Base-by-base conservation (phyloP, 176 grass and related monocot genomes). In the Phragmites australis region DNA sequence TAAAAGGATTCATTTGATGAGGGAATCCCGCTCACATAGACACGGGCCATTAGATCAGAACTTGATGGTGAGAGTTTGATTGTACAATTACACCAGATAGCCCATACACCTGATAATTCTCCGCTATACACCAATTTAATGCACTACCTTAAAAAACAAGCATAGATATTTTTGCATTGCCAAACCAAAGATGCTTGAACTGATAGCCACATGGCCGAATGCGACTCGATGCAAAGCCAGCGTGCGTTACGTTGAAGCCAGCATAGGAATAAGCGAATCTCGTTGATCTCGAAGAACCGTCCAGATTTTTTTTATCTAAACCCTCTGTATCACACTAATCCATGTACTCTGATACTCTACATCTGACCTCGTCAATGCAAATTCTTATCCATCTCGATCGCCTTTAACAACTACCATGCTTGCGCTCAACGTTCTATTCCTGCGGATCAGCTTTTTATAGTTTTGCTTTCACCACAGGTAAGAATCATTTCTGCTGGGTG, bases 231-330 rank as follows among this genome's bases (percentile, higher is more conserved):
- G 41, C 78, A 62, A 84, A 67, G 60, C 73, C 52, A 59, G 61
- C 88, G 60, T 65, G 48, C 29, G 81, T 54, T 57, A 30, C 42
- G 43, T 47, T 32, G 66, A 79, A 79, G 46, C 18, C 75, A 74
- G 79, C 74, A 79, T 83, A 21, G 66, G 58, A 79, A 83, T 37
- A 90, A 74, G 15, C 23, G 3, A 37, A 74, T 83, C 83, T 79
- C 74, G 83, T 46, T 68, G 68, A 90, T 83, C 68, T 86, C 83
- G 5, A 86, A 68, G 80, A 61, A 75, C 84, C 74, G 79, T 51
- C 52, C 79, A 69, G 17, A 47, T 45, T 62, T 72, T 73, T 66
- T 80, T 71, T 82, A 72, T 69, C 23, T 0, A 6, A 1, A 3
- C 26, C n/a, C 21, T 42, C 25, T 1, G 23, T 4, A 16, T 16